Percentiles rank a stretch among this genome's conserved stretches.
Evolutionary conservation across 352 stramenopile genomes (phyloP).

Genomic region (Globisporangium spinosum): DNA sequence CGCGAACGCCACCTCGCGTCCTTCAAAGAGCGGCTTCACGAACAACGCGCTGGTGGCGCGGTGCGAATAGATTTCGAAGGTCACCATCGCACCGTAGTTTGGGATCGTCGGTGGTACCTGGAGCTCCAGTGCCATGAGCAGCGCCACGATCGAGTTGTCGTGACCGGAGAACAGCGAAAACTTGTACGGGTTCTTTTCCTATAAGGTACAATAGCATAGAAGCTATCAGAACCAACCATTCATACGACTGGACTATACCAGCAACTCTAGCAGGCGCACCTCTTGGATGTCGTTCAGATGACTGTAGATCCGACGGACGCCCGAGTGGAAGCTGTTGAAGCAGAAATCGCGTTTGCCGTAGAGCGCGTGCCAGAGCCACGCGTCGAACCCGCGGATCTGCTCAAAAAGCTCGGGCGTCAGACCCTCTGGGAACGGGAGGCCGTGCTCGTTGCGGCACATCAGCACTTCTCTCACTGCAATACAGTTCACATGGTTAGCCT

Average conservation of each 20-base stretch:
- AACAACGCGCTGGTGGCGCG: slow-evolving; percentile 37
- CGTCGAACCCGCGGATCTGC: slow-evolving; percentile 60
- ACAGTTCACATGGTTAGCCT: slow-evolving; percentile 3
- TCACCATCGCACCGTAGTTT: slow-evolving; percentile 69
- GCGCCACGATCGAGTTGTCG: slow-evolving; percentile 76
- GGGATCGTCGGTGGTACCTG: slow-evolving; percentile 50
- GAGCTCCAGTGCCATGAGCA: slow-evolving; percentile 62
- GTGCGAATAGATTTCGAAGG: slow-evolving; percentile 63
- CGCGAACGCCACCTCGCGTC: slow-evolving; percentile 35
- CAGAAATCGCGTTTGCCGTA: slow-evolving; percentile 72
- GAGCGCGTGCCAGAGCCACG: slow-evolving; percentile 71
- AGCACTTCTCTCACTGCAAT: slow-evolving; percentile 68
- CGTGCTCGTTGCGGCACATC: slow-evolving; percentile 59
- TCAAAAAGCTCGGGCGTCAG: slow-evolving; percentile 55
- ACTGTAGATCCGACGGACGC: slow-evolving; percentile 51
- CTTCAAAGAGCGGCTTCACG: slow-evolving; percentile 54
- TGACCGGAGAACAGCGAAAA: slow-evolving; percentile 76
- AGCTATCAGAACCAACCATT: neutral
- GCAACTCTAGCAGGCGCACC: slow-evolving; percentile 19
- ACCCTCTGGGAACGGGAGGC: slow-evolving; percentile 47
- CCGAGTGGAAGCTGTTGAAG: slow-evolving; percentile 50
- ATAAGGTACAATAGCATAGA: slow-evolving; percentile 6
- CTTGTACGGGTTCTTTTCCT: slow-evolving; percentile 30
- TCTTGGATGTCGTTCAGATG: slow-evolving; percentile 41
- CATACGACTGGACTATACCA: neutral